Conservation (phyloP, 2,329 filamentous ascomycete species). For the Septoria petroselini region DNA sequence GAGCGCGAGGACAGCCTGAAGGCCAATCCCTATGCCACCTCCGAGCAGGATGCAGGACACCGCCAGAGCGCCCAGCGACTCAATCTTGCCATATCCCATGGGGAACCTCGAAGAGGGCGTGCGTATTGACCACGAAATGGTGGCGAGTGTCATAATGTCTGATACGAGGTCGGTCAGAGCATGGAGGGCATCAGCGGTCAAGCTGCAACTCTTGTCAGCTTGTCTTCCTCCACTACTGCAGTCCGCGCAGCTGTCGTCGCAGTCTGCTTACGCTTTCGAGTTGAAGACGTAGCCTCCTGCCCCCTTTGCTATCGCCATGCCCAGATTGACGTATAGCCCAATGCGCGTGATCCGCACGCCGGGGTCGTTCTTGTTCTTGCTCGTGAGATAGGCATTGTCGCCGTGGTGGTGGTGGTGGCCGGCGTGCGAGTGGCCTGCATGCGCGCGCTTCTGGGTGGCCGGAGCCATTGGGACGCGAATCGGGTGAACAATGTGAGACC, state of each 20-base stretch:
- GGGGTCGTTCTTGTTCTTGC: conserved; percentile 82
- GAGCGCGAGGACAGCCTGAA: conserved; percentile 59
- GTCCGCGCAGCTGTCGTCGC: not conserved
- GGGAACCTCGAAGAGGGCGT: conserved; percentile 82
- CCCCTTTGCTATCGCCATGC: conserved; percentile 92
- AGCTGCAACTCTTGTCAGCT: conserved; percentile 14
- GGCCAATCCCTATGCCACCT: conserved; percentile 89
- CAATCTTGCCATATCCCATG: conserved; percentile 93
- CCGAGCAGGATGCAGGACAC: conserved; percentile 87
- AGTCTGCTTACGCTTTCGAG: conserved; percentile 60
- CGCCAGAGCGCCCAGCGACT: conserved; percentile 87
- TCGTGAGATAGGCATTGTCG: conserved; percentile 79
- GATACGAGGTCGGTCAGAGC: conserved; percentile 93
- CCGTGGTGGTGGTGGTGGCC: conserved; percentile 69
- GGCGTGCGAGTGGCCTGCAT: conserved; percentile 35
- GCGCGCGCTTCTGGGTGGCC: conserved; percentile 31
- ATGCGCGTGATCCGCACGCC: conserved; percentile 91
- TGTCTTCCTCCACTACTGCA: not conserved
- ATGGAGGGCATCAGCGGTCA: conserved; percentile 81
- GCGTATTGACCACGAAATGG: conserved; percentile 88
- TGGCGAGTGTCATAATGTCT: conserved; percentile 88
- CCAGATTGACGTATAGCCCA: conserved; percentile 81
- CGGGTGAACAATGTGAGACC: conserved; percentile 36
- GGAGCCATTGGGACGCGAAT: conserved; percentile 19
- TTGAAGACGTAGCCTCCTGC: conserved; percentile 91